Base-by-base conservation (phyloP, 169 alveolate species). In the Eimeria falciformis region DNA sequence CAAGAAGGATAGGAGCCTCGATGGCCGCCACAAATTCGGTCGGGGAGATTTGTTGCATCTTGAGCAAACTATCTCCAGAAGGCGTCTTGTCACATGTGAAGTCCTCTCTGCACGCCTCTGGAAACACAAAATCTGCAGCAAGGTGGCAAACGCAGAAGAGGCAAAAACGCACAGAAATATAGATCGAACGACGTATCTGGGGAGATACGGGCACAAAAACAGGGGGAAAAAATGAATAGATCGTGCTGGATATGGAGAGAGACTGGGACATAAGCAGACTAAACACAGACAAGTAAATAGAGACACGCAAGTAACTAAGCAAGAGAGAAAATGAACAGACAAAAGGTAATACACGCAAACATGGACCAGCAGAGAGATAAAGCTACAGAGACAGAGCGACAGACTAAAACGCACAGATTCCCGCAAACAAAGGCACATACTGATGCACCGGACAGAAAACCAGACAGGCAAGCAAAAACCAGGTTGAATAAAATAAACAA, bases 11-110 rank as follows among this genome's bases (percentile, higher is more conserved):
- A 5, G 86, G 86, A 25, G 86, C 47, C 69, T 77, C 69, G 5
- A 77, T 21, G 18, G 68, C 21, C 14, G 50, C 58, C 68, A 77
- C 86, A 11, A 46, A 77, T 25, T 77, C 47, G 7, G 69, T 77
- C 50, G 86, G 86, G 43, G 86, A 77, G 25, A 77, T 65, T 43
- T 53, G 86, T 47, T 77, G 86, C 86, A 77, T 77, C 29, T 77
- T 53, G 46, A 45, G 50, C 18, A 77, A 23, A 45, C 69, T 21
- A 43, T 27, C 69, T 33, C n/a, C 86, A 2, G 86, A 46, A 1
- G 86, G 86, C 25, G 69, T 45, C 45, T 77, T 77, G 3, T 46
- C 55, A 21, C 43, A 77, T 23, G 4, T 23, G 12, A 77, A 77
- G 69, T 77, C 86, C 46, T 77, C 68, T 6, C 69, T 68, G 40